Percentiles rank a stretch among this genome's conserved stretches.
These are phyloP conservation scores for Alternaria hordeiaustralica DNA, from an alignment of 2,329 filamentous ascomycete species.

Conservation along the genomic window DNA sequence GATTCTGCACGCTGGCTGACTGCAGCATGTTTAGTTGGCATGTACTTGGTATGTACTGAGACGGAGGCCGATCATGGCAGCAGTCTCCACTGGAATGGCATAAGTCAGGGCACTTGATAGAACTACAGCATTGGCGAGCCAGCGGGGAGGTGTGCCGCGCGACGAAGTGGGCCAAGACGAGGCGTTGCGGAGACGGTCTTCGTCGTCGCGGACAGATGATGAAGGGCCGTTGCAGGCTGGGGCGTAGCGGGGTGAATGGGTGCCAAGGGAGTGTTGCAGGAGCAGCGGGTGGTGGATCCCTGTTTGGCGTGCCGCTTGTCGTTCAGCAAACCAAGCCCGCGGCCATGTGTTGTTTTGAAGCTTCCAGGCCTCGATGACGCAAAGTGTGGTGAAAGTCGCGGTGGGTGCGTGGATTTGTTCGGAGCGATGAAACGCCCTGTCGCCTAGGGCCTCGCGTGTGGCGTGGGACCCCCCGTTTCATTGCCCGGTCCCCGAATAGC, in stretches of 20 bases:
- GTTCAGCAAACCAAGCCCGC: constrained; percentile 7
- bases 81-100: background rate
- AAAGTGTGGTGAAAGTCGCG: constrained; percentile 9
- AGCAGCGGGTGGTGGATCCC: background rate
- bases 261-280: constrained; percentile 1
- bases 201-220: constrained; percentile 10
- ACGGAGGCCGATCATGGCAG: background rate
- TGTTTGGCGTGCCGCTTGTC: constrained; percentile 13
- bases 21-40: background rate
- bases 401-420: constrained; percentile 14
- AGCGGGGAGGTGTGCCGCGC: background rate
- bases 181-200: background rate
- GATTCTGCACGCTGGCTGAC: background rate
- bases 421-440: constrained; percentile 33
- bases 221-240: background rate
- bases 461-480: constrained; percentile 26
- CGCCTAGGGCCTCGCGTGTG: constrained; percentile 19
- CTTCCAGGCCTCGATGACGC: constrained; percentile 18
- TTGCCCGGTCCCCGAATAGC: constrained; percentile 19
- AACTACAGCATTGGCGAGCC: background rate
- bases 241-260: background rate
- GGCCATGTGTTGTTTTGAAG: background rate
- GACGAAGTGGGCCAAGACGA: background rate
- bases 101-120: background rate
- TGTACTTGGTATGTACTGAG: background rate